Percentiles rank a stretch among this genome's conserved stretches.
Evolutionary conservation across 768 basidiomycete genomes (phyloP).

Genomic region (Lactarius sp.): DNA sequence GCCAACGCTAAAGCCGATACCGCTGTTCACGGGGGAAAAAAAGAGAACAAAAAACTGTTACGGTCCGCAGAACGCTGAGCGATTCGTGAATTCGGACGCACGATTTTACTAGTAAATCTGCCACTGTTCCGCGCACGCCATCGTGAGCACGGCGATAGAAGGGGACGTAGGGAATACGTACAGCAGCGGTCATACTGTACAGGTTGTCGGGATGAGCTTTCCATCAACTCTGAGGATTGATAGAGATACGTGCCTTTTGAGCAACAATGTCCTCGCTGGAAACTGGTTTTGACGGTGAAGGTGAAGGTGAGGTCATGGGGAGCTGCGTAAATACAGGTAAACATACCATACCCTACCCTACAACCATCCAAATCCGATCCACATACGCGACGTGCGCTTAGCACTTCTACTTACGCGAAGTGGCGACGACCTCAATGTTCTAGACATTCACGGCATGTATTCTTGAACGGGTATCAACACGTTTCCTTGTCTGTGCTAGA

Average conservation of each 20-base stretch:
- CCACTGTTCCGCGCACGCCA: conserved; percentile 40
- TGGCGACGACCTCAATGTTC: background rate
- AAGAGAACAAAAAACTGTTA: conserved; percentile 5
- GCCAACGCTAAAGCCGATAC: conserved; percentile 84
- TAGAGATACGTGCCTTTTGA: conserved; percentile 60
- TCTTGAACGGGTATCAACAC: background rate
- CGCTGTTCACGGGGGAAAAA: conserved; percentile 41
- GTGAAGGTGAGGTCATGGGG: conserved; percentile 38
- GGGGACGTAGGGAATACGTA: background rate
- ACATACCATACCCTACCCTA: background rate
- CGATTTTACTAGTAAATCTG: conserved; percentile 85
- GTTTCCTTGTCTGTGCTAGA: background rate
- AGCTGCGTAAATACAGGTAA: conserved; percentile 15
- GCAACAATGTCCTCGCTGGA: conserved; percentile 88
- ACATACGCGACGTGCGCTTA: background rate
- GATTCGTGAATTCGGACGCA: conserved; percentile 37
- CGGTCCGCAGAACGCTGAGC: background rate
- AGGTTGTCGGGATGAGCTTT: background rate
- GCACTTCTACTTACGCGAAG: background rate
- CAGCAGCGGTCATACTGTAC: conserved; percentile 79
- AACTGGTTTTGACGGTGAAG: conserved; percentile 48
- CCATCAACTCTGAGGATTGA: background rate
- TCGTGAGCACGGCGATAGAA: conserved; percentile 1
- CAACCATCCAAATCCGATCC: background rate
- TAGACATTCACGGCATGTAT: background rate